phyloP scores from a whole-genome alignment of 331 rosid species.

The Saraca asoca region DNA sequence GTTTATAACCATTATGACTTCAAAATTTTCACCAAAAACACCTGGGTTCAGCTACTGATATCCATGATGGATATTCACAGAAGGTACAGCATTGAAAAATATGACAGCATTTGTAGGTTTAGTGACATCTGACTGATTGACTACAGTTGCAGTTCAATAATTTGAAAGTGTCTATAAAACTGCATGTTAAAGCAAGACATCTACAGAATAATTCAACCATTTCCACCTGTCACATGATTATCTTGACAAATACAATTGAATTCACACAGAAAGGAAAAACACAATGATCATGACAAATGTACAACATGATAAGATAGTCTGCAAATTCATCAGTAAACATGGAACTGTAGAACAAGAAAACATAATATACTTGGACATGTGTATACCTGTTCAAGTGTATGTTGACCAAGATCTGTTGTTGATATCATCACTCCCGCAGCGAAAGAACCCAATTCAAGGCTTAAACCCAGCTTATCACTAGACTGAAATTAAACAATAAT shows the following conservation, averaged over 20 bases:
- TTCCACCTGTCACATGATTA: constrained; percentile 2
- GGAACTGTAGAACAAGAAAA: constrained; percentile 34
- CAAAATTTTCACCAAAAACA: constrained; percentile 10
- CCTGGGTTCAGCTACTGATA: not conserved
- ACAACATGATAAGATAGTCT: constrained; percentile 18
- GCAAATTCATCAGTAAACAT: constrained; percentile 25
- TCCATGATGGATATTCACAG: constrained; percentile 25
- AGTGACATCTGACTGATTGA: no score
- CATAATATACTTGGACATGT: constrained; percentile 24
- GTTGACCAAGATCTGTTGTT: constrained; percentile 97
- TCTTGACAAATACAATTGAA: constrained; percentile 1
- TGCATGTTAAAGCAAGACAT: no score
- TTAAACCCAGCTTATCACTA: constrained; percentile 94
- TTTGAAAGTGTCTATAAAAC: no score
- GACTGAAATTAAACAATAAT: constrained; percentile 65
- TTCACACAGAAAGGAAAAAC: constrained; percentile 1
- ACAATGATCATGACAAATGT: constrained; percentile 13
- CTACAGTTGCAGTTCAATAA: no score
- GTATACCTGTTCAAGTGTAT: constrained; percentile 87
- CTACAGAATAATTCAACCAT: constrained; percentile 26
- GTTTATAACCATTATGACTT: not conserved
- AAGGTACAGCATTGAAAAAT: constrained; percentile 8
- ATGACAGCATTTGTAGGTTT: no score
- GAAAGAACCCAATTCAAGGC: constrained; percentile 93
- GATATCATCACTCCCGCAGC: constrained; percentile 98